Evolutionary conservation across 2,329 filamentous ascomycete species (phyloP).

Genomic region (Trichophyton mentagrophytes): DNA sequence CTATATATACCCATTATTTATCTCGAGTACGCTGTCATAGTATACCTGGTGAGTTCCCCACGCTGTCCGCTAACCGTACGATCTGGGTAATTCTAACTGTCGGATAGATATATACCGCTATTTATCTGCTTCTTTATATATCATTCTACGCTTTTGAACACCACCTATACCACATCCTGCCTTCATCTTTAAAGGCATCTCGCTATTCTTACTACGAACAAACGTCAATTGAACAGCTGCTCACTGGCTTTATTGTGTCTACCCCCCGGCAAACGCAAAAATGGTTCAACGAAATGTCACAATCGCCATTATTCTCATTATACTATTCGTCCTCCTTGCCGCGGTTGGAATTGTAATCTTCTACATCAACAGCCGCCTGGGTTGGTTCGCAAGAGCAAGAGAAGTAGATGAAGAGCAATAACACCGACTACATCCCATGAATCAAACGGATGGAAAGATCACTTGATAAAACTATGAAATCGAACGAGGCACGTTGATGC

Average conservation of each 20-base stretch:
- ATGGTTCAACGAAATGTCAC: conserved; percentile 36
- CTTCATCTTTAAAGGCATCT: not conserved
- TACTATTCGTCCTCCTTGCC: conserved; percentile 36
- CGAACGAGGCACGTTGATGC: not conserved
- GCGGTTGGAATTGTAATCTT: conserved; percentile 29
- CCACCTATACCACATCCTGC: not conserved
- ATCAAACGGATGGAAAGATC: not conserved
- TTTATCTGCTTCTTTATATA: not conserved
- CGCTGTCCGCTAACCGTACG: not conserved
- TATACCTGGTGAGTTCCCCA: not conserved
- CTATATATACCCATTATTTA: not conserved
- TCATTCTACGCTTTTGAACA: not conserved
- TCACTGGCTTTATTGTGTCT: too few relatives aligned
- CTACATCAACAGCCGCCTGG: conserved; percentile 17
- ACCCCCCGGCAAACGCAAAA: conserved; percentile 8
- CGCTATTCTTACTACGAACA: not conserved
- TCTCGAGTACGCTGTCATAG: not conserved
- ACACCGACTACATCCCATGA: not conserved
- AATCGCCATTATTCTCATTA: conserved; percentile 39
- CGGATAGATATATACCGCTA: not conserved
- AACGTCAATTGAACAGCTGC: not conserved
- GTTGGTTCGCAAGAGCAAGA: not conserved
- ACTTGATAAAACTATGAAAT: not conserved
- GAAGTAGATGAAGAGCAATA: not conserved
- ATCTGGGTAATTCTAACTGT: not conserved